Conservation (phyloP, 2,329 filamentous ascomycete species). For the Aspergillus sp. region DNA sequence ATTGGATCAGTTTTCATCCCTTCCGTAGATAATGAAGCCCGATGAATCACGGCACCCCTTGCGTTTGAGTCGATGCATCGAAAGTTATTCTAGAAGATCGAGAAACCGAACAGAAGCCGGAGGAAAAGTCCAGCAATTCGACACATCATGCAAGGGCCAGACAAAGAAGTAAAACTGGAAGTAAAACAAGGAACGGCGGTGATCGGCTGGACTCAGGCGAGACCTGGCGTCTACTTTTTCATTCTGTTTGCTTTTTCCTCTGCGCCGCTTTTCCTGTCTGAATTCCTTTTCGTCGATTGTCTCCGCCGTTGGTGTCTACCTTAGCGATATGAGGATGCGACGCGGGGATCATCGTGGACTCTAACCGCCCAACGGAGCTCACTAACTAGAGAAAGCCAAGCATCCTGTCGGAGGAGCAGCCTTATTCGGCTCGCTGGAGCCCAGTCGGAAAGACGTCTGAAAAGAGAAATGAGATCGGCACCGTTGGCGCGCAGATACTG, state of each 20-base stretch:
- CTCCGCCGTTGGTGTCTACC: background rate
- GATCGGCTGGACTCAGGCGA: background rate
- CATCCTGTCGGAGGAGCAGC: constrained; percentile 6
- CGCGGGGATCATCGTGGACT: background rate
- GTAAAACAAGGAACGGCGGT: background rate
- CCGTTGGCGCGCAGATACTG: constrained; percentile 13
- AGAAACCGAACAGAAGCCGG: background rate
- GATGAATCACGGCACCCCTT: background rate
- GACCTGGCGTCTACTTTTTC: background rate
- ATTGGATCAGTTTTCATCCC: no score
- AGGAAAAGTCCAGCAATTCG: background rate
- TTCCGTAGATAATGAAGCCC: no score
- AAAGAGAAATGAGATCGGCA: constrained; percentile 9
- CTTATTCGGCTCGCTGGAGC: constrained; percentile 3
- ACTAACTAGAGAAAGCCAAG: background rate
- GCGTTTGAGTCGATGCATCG: constrained; percentile 1
- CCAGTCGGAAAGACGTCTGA: constrained; percentile 1
- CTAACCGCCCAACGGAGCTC: background rate
- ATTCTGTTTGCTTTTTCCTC: background rate
- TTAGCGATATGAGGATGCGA: background rate
- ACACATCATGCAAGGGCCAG: background rate
- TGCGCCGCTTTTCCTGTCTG: background rate
- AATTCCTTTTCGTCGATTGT: background rate
- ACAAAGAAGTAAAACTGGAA: background rate
- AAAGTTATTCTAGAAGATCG: constrained; percentile 3